phyloP scores from a whole-genome alignment of 1,284 basidiomycete genomes.

The Ganoderma boninense region DNA sequence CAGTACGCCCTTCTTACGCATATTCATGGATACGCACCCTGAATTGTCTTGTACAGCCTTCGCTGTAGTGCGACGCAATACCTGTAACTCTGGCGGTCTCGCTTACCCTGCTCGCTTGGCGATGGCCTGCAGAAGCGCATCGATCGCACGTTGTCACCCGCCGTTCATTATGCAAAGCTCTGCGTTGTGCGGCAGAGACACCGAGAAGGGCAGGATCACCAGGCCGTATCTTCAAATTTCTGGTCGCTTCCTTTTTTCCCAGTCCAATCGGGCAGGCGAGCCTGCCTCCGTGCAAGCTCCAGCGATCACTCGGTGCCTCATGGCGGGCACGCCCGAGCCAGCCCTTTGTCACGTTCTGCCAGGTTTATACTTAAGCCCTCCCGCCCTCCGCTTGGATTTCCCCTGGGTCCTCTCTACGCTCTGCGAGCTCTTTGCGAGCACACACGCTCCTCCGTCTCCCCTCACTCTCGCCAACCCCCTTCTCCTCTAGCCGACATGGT shows the following conservation, averaged over 20 bases:
- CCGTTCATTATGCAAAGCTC: slow-evolving; percentile 28
- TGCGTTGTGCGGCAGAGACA: slow-evolving; percentile 29
- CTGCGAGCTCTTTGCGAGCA: slow-evolving; percentile 35
- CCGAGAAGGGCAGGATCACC: slow-evolving; percentile 34
- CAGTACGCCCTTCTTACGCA: slow-evolving; percentile 13
- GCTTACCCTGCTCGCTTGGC: not conserved
- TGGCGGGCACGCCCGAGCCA: slow-evolving; percentile 46
- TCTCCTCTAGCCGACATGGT: slow-evolving; percentile 57
- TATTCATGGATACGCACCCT: slow-evolving; percentile 13
- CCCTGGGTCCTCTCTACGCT: slow-evolving; percentile 36
- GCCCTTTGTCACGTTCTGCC: slow-evolving; percentile 44
- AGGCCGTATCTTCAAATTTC: slow-evolving; percentile 33
- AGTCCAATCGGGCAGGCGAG: slow-evolving; percentile 27
- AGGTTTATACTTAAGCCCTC: slow-evolving; percentile 38
- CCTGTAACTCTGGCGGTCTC: not conserved
- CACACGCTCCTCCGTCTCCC: slow-evolving; percentile 30
- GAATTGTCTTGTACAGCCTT: slow-evolving; percentile 3
- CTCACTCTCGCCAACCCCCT: slow-evolving; percentile 41
- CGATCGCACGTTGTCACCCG: slow-evolving; percentile 29
- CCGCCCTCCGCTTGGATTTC: slow-evolving; percentile 31
- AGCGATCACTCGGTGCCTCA: slow-evolving; percentile 43
- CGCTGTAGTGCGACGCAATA: not conserved
- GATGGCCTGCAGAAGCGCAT: slow-evolving; percentile 15
- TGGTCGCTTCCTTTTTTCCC: slow-evolving; percentile 29
- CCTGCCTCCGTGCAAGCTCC: slow-evolving; percentile 28